phyloP scores from a whole-genome alignment of 768 basidiomycete genomes.

The Tephrocybe sp. region DNA sequence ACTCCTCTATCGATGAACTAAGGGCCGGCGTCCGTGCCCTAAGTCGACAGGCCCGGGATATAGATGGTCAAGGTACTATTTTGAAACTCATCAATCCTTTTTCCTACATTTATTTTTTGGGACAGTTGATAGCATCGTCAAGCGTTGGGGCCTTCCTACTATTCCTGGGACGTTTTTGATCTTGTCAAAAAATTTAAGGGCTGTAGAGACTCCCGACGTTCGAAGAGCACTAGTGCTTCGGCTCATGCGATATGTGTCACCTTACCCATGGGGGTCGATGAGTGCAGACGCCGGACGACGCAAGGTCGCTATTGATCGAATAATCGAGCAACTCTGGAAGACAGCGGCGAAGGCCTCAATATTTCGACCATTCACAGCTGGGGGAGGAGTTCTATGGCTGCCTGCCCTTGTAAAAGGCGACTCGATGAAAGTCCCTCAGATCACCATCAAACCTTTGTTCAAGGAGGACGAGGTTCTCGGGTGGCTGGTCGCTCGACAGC shows the following conservation, averaged over 20 bases:
- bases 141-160: slow-evolving; percentile 38
- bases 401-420: slow-evolving; percentile 42
- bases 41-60: slow-evolving; percentile 32
- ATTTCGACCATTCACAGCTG: slow-evolving; percentile 46
- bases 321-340: slow-evolving; percentile 50
- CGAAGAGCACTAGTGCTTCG: slow-evolving; percentile 47
- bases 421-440: slow-evolving; percentile 21
- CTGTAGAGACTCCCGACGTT: slow-evolving; percentile 34
- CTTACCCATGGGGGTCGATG: slow-evolving; percentile 73
- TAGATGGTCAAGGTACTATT: slow-evolving; percentile 47
- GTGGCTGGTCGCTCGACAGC: slow-evolving; percentile 67
- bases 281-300: slow-evolving; percentile 62
- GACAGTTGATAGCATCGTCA: slow-evolving; percentile 44
- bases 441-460: slow-evolving; percentile 6
- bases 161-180: slow-evolving; percentile 52
- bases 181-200: slow-evolving; percentile 32
- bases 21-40: slow-evolving; percentile 37
- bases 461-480: slow-evolving; percentile 28
- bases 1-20: slow-evolving; percentile 35
- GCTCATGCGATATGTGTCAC: slow-evolving; percentile 70
- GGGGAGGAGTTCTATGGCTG: slow-evolving; percentile 64
- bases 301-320: slow-evolving; percentile 40
- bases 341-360: slow-evolving; percentile 24
- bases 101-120: slow-evolving; percentile 12
- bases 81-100: not conserved